A percentile compares a stretch with the other conserved stretches of the same genome.
Evolutionary conservation across 805 yeast species (phyloP).

Genomic region (Kuraishia hungarica): DNA sequence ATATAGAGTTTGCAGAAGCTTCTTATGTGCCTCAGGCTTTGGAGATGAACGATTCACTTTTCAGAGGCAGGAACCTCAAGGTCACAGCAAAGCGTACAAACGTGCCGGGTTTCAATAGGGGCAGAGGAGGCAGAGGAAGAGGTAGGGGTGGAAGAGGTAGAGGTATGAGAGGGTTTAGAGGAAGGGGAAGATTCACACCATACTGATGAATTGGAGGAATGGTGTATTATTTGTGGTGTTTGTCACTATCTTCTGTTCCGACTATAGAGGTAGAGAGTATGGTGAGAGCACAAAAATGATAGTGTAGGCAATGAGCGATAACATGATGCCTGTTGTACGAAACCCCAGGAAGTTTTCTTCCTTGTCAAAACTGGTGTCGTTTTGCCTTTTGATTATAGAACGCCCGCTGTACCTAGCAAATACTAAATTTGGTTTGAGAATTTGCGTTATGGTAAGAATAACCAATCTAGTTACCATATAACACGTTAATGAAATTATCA

Average conservation of each 20-base stretch:
- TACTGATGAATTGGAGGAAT: conserved; percentile 9
- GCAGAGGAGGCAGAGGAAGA: conserved; percentile 20
- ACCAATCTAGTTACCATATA: no score
- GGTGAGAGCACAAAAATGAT: not conserved
- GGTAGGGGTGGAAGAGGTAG: conserved; percentile 15
- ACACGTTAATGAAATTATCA: no score
- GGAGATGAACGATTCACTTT: conserved; percentile 51
- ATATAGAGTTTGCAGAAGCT: conserved; percentile 71
- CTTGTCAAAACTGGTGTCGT: no score
- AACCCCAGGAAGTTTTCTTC: not conserved
- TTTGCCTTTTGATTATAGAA: not conserved
- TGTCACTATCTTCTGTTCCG: not conserved
- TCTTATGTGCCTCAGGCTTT: conserved; percentile 60
- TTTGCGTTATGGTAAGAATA: no score
- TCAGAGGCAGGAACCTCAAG: conserved; percentile 64
- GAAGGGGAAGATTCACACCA: conserved; percentile 24
- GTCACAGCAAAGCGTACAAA: conserved; percentile 77
- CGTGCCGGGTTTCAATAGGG: conserved; percentile 61
- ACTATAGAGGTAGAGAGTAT: no score
- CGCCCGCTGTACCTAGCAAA: not conserved
- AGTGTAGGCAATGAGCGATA: not conserved
- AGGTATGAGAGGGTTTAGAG: conserved; percentile 17
- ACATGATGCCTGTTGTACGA: not conserved
- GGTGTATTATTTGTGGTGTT: not conserved
- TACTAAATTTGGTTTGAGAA: not conserved